phyloP scores from a whole-genome alignment of 2,329 filamentous ascomycete species.

The Fusarium avenaceum region DNA sequence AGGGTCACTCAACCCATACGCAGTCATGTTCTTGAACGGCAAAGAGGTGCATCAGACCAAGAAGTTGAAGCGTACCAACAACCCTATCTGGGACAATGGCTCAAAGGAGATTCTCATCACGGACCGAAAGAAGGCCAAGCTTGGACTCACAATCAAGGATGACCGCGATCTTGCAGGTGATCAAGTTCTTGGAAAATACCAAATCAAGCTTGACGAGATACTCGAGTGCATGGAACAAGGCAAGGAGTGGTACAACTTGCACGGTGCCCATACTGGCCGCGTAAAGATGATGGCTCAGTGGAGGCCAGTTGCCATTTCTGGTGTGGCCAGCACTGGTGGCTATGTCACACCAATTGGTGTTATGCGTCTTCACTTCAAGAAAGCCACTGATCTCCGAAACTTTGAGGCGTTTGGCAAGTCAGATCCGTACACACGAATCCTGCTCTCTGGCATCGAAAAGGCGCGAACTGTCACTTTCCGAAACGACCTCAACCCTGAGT shows the following conservation, averaged over 20 bases:
- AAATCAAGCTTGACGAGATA: slow-evolving; percentile 96
- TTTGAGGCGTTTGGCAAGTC: slow-evolving; percentile 97
- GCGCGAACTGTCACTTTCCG: slow-evolving; percentile 94
- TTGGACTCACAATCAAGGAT: slow-evolving; percentile 95
- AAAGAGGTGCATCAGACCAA: slow-evolving; percentile 91
- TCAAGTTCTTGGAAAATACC: slow-evolving; percentile 89
- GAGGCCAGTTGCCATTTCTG: slow-evolving; percentile 92
- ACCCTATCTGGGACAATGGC: slow-evolving; percentile 94
- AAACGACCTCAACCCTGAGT: slow-evolving; percentile 95
- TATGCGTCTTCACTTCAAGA: slow-evolving; percentile 92
- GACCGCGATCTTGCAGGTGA: slow-evolving; percentile 88
- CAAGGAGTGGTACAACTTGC: slow-evolving; percentile 94
- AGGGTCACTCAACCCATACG: slow-evolving; percentile 92
- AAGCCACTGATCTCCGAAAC: slow-evolving; percentile 86
- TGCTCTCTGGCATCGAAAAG: slow-evolving; percentile 91
- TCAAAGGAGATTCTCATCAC: slow-evolving; percentile 96
- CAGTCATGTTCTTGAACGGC: slow-evolving; percentile 87
- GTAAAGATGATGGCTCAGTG: slow-evolving; percentile 93
- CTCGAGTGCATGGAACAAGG: slow-evolving; percentile 91
- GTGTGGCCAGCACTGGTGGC: slow-evolving; percentile 83
- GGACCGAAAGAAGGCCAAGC: slow-evolving; percentile 88
- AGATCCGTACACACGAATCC: slow-evolving; percentile 90
- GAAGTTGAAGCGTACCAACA: slow-evolving; percentile 96
- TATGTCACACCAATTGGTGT: slow-evolving; percentile 96
- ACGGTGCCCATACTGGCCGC: slow-evolving; percentile 83